Conservation (phyloP, 2,329 filamentous ascomycete genomes). For the Aspergillus unguis region DNA sequence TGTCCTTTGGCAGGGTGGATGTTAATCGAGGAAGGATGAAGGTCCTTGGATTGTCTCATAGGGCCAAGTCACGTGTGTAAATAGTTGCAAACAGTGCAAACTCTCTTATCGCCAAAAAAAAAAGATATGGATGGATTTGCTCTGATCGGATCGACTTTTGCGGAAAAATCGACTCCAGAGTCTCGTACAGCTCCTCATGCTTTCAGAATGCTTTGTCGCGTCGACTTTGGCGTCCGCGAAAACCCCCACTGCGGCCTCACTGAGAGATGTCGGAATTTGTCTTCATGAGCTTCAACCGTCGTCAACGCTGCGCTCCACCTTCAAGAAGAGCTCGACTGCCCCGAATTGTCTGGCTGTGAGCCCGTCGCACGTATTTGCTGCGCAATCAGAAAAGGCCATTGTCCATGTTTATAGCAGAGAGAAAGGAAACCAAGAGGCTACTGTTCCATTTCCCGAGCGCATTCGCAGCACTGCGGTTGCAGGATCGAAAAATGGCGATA, state of each 20-base stretch:
- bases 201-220: constrained; percentile 49
- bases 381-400: constrained; percentile 85
- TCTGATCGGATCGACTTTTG: neutral
- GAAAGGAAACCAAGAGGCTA: constrained; percentile 81
- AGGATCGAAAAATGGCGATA: constrained; percentile 55
- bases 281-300: constrained; percentile 76
- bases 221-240: constrained; percentile 43
- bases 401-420: constrained; percentile 86
- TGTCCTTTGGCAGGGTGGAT: constrained; percentile 7
- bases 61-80: neutral
- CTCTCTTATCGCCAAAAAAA: constrained; percentile 23
- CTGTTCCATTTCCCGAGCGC: constrained; percentile 81
- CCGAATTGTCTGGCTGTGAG: constrained; percentile 76
- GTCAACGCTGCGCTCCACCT: constrained; percentile 68
- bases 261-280: constrained; percentile 83
- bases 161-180: constrained; percentile 1
- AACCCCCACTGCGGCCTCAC: constrained; percentile 45
- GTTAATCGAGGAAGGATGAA: neutral
- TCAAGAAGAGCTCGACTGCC: constrained; percentile 89
- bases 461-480: constrained; percentile 74
- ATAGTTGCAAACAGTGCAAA: constrained; percentile 35
- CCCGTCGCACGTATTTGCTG: constrained; percentile 81
- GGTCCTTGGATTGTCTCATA: neutral
- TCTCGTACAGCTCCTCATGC: constrained; percentile 37
- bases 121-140: constrained; percentile 2